These are phyloP conservation scores for Xylaria digitata DNA, from an alignment of 2,329 filamentous ascomycete genomes.

Conservation along the genomic window DNA sequence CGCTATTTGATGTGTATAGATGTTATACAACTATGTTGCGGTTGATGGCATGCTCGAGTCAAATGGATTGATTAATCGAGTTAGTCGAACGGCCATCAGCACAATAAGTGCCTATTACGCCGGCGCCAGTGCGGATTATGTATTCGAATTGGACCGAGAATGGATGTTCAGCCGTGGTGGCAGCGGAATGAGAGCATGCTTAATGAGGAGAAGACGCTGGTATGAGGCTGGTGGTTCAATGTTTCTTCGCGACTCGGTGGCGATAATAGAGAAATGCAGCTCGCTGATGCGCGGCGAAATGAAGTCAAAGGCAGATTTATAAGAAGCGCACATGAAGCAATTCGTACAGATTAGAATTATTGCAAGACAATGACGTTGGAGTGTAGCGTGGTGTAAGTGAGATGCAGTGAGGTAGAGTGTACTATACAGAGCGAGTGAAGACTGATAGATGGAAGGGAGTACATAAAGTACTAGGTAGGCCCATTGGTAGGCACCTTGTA, in stretches of 20 bases:
- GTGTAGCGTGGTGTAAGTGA: not conserved
- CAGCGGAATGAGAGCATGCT: conserved; percentile 17
- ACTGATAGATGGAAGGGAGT: not conserved
- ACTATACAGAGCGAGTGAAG: not conserved
- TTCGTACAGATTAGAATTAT: conserved; percentile 5
- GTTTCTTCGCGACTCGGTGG: conserved; percentile 10
- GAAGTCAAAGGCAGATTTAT: not conserved
- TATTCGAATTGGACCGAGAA: not conserved
- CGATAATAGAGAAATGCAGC: not conserved
- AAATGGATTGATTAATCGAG: not conserved
- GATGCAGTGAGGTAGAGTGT: no score
- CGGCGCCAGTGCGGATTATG: not conserved
- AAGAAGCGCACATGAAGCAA: conserved; percentile 6
- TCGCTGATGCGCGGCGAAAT: conserved; percentile 20
- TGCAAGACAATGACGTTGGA: not conserved
- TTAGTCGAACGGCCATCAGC: conserved; percentile 13
- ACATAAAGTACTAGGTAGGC: no score
- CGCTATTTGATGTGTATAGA: not conserved
- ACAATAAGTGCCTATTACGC: not conserved
- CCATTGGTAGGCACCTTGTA: no score
- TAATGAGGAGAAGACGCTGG: not conserved
- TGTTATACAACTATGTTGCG: not conserved
- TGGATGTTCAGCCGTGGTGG: conserved; percentile 1
- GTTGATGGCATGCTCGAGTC: not conserved
- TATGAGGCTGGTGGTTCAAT: not conserved